Conservation (phyloP, 2,329 filamentous ascomycete genomes). For the Arthrobotrys pseudoclavata region DNA sequence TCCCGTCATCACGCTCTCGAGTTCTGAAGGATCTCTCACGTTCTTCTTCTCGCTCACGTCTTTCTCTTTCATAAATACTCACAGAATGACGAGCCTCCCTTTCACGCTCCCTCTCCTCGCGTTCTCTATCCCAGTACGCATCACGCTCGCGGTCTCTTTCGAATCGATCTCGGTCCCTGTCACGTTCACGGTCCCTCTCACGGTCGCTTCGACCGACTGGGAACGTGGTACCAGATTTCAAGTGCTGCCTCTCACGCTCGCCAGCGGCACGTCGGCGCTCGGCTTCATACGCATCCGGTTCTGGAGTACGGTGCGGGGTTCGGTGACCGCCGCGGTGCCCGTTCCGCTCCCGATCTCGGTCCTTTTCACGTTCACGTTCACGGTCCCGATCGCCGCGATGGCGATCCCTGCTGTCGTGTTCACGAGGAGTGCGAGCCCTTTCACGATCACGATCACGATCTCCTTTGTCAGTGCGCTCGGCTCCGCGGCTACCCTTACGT, state of each 20-base stretch:
- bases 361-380: constrained; percentile 60
- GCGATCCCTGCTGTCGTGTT: constrained; percentile 58
- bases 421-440: constrained; percentile 55
- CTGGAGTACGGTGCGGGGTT: constrained; percentile 88
- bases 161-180: constrained; percentile 72
- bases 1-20: constrained; percentile 89
- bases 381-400: constrained; percentile 59
- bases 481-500: constrained; percentile 67
- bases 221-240: constrained; percentile 72
- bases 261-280: constrained; percentile 93
- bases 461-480: constrained; percentile 58
- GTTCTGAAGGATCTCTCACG: constrained; percentile 86
- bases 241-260: constrained; percentile 92
- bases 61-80: constrained; percentile 84
- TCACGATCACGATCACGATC: constrained; percentile 59
- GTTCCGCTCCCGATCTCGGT: constrained; percentile 62
- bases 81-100: constrained; percentile 70
- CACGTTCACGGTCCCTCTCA: constrained; percentile 70
- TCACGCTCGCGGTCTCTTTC: constrained; percentile 66
- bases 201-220: constrained; percentile 66
- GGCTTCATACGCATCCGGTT: constrained; percentile 93
- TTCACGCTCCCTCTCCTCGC: constrained; percentile 65
- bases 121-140: constrained; percentile 62
- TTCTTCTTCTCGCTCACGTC: constrained; percentile 88
- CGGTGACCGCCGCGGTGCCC: constrained; percentile 69